phyloP scores from a whole-genome alignment of 768 basidiomycete genomes.

The Lactarius indigo region DNA sequence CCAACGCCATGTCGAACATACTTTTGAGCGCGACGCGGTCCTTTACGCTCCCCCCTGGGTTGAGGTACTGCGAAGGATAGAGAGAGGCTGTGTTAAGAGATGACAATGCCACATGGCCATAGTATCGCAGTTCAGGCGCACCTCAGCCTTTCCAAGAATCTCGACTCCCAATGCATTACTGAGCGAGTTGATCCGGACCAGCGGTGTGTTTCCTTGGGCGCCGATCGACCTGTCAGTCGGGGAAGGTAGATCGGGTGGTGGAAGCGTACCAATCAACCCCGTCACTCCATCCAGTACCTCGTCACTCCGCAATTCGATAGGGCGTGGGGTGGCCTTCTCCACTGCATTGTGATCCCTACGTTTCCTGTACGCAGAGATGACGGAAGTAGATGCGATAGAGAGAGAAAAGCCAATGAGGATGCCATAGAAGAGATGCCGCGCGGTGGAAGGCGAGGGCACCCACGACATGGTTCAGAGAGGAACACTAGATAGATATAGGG shows the following conservation, averaged over 20 bases:
- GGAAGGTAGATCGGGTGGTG: not conserved
- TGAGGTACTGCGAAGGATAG: slow-evolving; percentile 63
- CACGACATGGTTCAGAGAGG: slow-evolving; percentile 23
- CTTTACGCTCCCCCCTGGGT: slow-evolving; percentile 97
- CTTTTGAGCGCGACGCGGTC: slow-evolving; percentile 94
- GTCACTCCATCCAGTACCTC: slow-evolving; percentile 78
- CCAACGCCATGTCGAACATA: slow-evolving; percentile 36
- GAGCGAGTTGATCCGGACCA: slow-evolving; percentile 86
- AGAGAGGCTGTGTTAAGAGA: not conserved
- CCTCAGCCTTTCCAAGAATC: slow-evolving; percentile 95
- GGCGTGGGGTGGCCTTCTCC: slow-evolving; percentile 40
- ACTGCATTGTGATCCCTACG: slow-evolving; percentile 45
- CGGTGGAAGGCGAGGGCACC: slow-evolving; percentile 28
- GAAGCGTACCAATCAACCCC: slow-evolving; percentile 72
- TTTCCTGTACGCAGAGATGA: slow-evolving; percentile 50
- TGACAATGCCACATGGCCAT: not conserved
- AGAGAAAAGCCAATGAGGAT: slow-evolving; percentile 73
- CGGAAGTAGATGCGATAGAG: slow-evolving; percentile 65
- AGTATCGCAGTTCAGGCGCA: slow-evolving; percentile 31
- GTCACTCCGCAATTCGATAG: slow-evolving; percentile 69
- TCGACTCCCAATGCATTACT: slow-evolving; percentile 91
- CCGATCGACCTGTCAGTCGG: not conserved
- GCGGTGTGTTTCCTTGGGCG: slow-evolving; percentile 84
- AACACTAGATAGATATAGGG: not conserved
- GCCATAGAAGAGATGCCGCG: slow-evolving; percentile 44